phyloP scores from a whole-genome alignment of 2,329 filamentous ascomycete genomes.

The Whalleya microplaca region DNA sequence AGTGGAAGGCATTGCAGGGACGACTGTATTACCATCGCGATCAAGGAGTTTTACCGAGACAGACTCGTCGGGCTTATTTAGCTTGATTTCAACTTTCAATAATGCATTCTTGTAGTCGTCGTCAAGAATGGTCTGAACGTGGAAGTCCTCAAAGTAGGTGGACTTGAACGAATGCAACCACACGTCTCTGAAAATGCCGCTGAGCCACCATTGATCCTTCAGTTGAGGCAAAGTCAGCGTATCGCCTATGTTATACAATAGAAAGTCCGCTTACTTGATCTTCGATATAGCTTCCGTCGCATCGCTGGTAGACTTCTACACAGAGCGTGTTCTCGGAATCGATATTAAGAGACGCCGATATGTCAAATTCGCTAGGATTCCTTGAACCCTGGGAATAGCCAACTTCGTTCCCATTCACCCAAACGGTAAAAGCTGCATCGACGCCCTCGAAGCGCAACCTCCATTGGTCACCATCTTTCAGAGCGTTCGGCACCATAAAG shows the following conservation, averaged over 20 bases:
- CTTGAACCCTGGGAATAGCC: constrained; percentile 75
- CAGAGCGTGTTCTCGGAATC: constrained; percentile 58
- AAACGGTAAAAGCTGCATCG: constrained; percentile 72
- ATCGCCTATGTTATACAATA: neutral
- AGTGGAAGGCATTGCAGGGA: constrained; percentile 27
- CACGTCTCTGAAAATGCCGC: constrained; percentile 71
- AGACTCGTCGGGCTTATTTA: constrained; percentile 40
- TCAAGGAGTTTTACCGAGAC: constrained; percentile 44
- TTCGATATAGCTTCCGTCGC: constrained; percentile 73
- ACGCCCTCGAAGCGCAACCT: constrained; percentile 76
- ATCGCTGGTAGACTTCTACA: constrained; percentile 73
- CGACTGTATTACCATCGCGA: constrained; percentile 34
- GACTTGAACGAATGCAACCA: constrained; percentile 64
- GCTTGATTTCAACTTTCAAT: constrained; percentile 49
- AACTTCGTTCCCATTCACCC: constrained; percentile 68
- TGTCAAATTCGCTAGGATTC: constrained; percentile 75
- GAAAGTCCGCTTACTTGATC: constrained; percentile 50
- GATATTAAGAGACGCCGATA: constrained; percentile 55
- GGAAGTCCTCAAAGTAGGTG: constrained; percentile 59
- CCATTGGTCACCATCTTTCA: constrained; percentile 54
- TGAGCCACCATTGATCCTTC: constrained; percentile 70
- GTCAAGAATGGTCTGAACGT: constrained; percentile 59
- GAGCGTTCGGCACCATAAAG: constrained; percentile 56
- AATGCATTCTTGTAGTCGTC: constrained; percentile 56
- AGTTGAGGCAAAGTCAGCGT: constrained; percentile 10